Evolutionary conservation across 805 yeast genomes (phyloP), one percentile per base, ranked within the genome.

Genomic region (Candida oleophila): DNA sequence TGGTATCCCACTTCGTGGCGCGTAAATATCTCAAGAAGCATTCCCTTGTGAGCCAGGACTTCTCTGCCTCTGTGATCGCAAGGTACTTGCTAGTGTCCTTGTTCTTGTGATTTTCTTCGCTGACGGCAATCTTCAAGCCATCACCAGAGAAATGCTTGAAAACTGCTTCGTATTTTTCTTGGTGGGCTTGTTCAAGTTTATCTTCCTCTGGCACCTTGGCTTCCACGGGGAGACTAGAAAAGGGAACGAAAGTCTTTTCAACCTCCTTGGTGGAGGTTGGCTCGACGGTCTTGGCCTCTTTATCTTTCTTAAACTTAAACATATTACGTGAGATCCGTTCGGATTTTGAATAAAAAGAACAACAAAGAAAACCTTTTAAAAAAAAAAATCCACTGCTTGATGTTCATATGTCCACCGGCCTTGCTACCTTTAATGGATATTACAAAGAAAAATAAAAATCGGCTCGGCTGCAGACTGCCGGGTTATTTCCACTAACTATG

Each of bases 1-100:
- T 66, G 1, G 75, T 76, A 25, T 78, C 75, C 99, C 99, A 94
- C 64, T 89, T 92, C 20, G 97, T 87, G 20, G 99, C 99, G 46
- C 97, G 78, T 46, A 92, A 70, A 63, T 94, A 94, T 62, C 99
- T 80, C 57, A 89, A 66, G 48, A 94, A 74, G 62, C 99, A 94
- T 64, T 94, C 99, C 56, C 86, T 78, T 1, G 97, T 87, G 46
- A 94, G 73, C 99, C 99, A 94, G 0, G 96, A 85, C 64, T 82
- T 86, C 65, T 94, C 99, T 39, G 70, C 62, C 4, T 52, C 59
- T 4, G 63, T 57, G 25, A 68, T 49, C 7, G 55, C 56, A 40
- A 54, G 54, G 41, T 60, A 61, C 43, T 65, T 63, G n/a, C 64
- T 64, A 1, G 64, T 61, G 19, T 65, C 65, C 28, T 68, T 62